Evolutionary conservation across 2,329 filamentous ascomycete species (phyloP).

Genomic region (Fusarium citri): DNA sequence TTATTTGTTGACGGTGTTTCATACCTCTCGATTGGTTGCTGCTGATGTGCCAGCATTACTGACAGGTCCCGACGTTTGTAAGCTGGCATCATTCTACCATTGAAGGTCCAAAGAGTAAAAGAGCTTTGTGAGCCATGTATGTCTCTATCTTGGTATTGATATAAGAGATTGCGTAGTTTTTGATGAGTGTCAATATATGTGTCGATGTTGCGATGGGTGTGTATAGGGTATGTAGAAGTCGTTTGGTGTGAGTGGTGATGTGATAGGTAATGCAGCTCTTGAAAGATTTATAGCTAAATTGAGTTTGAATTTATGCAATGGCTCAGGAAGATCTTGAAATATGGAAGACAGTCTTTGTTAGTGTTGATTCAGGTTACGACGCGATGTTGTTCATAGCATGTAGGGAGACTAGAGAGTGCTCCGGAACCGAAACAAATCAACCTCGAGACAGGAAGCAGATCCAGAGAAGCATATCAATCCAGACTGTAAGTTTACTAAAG

Average conservation of each 20-base stretch:
- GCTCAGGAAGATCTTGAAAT: background rate
- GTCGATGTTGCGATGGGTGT: background rate
- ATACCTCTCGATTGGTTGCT: background rate
- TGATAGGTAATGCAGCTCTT: background rate
- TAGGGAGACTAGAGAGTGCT: background rate
- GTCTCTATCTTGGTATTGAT: no score
- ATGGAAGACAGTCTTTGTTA: background rate
- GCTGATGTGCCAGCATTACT: background rate
- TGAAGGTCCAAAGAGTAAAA: background rate
- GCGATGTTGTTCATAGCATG: background rate
- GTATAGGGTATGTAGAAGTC: background rate
- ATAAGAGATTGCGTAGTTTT: background rate
- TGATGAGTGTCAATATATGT: background rate
- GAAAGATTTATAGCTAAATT: background rate
- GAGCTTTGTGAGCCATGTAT: accelerated
- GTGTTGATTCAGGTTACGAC: background rate
- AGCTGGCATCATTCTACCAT: no score
- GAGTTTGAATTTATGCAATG: background rate
- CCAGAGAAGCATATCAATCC: background rate
- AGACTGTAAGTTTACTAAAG: background rate
- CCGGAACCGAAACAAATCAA: background rate
- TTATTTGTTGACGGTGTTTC: background rate
- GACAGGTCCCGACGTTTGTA: background rate
- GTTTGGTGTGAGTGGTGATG: background rate
- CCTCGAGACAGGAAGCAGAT: background rate